phyloP scores from a whole-genome alignment of 352 stramenopile species.

The Globisporangium ultimum region DNA sequence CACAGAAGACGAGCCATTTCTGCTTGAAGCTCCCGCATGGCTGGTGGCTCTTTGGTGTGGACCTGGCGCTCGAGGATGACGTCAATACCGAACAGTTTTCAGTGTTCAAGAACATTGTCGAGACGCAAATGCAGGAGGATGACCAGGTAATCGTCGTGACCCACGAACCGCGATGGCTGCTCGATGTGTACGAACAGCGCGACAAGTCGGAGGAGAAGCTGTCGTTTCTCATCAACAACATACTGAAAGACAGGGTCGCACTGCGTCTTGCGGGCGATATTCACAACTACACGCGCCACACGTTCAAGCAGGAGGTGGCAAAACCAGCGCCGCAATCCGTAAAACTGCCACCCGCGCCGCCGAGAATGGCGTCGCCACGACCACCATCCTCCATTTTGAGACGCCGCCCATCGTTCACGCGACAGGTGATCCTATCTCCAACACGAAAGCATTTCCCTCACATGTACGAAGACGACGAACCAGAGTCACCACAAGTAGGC shows the following conservation, averaged over 20 bases:
- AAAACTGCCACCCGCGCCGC: not conserved
- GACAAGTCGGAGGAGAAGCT: constrained; percentile 74
- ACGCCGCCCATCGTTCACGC: constrained; percentile 11
- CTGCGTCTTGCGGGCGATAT: constrained; percentile 89
- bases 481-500: not conserved
- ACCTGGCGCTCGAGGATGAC: constrained; percentile 90
- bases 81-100: constrained; percentile 92
- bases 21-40: constrained; percentile 85
- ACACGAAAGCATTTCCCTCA: constrained; percentile 77
- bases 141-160: constrained; percentile 91
- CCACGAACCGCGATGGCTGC: constrained; percentile 90
- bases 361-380: constrained; percentile 15
- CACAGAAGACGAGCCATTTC: constrained; percentile 92
- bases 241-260: constrained; percentile 70
- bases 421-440: constrained; percentile 30
- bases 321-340: not conserved
- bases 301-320: constrained; percentile 15
- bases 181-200: constrained; percentile 84
- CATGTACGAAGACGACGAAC: constrained; percentile 44
- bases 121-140: constrained; percentile 67
- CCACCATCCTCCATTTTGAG: constrained; percentile 3
- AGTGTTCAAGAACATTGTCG: constrained; percentile 86
- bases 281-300: constrained; percentile 93
- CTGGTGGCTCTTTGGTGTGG: constrained; percentile 92
- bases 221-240: constrained; percentile 67